Evolutionary conservation across 225 moss, liverwort and hornwort species (phyloP), one percentile per base, ranked within the genome.

Genomic region (Pseudoscleropodium purum): DNA sequence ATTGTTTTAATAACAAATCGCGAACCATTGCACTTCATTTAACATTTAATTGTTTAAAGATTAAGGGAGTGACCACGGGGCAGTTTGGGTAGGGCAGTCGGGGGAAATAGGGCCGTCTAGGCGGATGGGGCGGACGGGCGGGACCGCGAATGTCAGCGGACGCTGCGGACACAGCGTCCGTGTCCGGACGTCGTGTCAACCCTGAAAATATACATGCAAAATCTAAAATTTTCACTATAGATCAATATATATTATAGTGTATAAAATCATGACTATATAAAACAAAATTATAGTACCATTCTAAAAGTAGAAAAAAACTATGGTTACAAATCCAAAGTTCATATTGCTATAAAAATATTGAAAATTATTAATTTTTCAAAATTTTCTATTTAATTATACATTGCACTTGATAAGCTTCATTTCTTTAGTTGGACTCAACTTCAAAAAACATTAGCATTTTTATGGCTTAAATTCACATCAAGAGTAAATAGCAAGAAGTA

Each of bases 351-450:
- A 11, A 47, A 18, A 23, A 18, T 47, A 6, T 47, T 29, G 11
- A 75, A 74, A 45, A 26, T 30, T 10, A 29, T 1, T 8, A 17
- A 16, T 29, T 43, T 9, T 73, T 27, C 17, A 43, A 45, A 10
- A 29, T 9, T 17, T 73, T 5, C 16, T 17, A 74, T 9, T 30
- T 9, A 9, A 43, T 1, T 29, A 29, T 5, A 47, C 30, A 10
- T 0, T 74, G 0, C 0, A 18, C 1, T 74, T 29, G 6, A 43
- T 41, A 74, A 45, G 3, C 30, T 45, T 45, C 6, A 30, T 45
- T 30, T 30, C 19, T 5, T 45, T 10, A 29, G 10, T 10, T 10
- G 4, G 10, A 74, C 0, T 47, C 18, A 47, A 27, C 43, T 29
- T 74, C 18, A 29, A 45, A 47, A 30, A 29, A 7, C 56, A 31